phyloP scores from a whole-genome alignment of 371 early-diverging fungal genomes.

The Circinella minor region DNA sequence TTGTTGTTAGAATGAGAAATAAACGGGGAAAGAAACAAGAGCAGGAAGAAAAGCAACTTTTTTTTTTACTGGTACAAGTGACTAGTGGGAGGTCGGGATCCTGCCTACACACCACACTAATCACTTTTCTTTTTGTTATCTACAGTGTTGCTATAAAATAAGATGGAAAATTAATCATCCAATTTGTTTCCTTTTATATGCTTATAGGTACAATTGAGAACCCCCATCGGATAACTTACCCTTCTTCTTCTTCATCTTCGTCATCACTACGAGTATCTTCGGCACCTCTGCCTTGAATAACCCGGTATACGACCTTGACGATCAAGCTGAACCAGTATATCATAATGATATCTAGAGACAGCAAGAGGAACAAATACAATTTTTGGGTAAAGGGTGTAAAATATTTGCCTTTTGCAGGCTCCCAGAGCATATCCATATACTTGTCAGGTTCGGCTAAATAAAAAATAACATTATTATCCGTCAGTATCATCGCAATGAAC shows the following conservation, averaged over 20 bases:
- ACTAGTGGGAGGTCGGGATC: constrained; percentile 4
- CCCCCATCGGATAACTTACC: neutral
- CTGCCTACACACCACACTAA: constrained; percentile 6
- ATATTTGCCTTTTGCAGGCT: constrained; percentile 66
- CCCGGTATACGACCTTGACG: constrained; percentile 63
- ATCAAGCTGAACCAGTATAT: constrained; percentile 84
- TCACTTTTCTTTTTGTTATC: constrained; percentile 9
- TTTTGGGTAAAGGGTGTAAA: constrained; percentile 57
- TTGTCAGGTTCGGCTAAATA: constrained; percentile 47
- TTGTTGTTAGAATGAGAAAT: neutral
- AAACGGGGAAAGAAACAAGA: neutral
- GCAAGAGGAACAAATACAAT: constrained; percentile 63
- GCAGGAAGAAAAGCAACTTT: constrained; percentile 4
- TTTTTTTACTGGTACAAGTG: constrained; percentile 8
- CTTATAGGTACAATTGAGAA: neutral
- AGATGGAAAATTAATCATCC: neutral
- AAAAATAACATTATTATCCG: neutral
- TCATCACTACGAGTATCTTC: constrained; percentile 79
- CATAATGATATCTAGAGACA: constrained; percentile 66
- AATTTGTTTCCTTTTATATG: no score
- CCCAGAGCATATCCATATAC: constrained; percentile 64
- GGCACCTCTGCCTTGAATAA: constrained; percentile 65
- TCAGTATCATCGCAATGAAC: neutral
- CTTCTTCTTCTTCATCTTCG: constrained; percentile 63
- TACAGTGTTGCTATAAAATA: neutral